Evolutionary conservation across 1,139 yeast species (phyloP).

Genomic region (Zygoascus hellenicus): DNA sequence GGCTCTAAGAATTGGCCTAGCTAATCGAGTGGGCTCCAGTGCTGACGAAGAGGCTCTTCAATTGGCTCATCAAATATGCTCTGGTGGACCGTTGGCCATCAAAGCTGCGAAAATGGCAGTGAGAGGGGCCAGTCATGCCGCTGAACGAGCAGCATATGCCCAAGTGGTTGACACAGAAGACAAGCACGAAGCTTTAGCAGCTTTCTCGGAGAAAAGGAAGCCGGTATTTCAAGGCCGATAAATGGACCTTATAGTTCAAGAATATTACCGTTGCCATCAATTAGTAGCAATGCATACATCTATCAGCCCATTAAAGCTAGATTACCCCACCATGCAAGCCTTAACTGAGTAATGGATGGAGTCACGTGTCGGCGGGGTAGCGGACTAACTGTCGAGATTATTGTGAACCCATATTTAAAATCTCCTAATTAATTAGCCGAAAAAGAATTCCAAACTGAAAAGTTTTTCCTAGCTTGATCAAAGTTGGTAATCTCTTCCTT

Average conservation of each 20-base stretch:
- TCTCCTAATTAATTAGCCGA: too few relatives aligned
- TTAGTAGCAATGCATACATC: too few relatives aligned
- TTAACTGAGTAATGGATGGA: too few relatives aligned
- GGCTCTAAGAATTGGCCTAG: constrained; percentile 27
- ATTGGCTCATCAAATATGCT: constrained; percentile 26
- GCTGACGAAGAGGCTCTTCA: constrained; percentile 25
- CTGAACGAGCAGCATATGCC: constrained; percentile 27
- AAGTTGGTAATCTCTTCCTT: neutral
- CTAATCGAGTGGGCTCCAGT: constrained; percentile 23
- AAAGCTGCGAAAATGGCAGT: constrained; percentile 31
- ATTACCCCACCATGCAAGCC: too few relatives aligned
- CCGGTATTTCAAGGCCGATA: constrained; percentile 31
- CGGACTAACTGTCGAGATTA: too few relatives aligned
- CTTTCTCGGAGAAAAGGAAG: constrained; percentile 30
- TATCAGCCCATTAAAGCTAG: too few relatives aligned
- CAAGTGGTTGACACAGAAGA: constrained; percentile 30
- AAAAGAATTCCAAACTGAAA: too few relatives aligned
- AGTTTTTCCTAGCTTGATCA: too few relatives aligned
- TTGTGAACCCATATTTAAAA: too few relatives aligned
- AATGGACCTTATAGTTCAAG: neutral
- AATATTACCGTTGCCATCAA: too few relatives aligned
- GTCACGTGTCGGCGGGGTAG: too few relatives aligned
- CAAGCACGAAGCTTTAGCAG: constrained; percentile 32
- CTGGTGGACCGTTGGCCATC: constrained; percentile 32
- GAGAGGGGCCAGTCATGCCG: constrained; percentile 24